Evolutionary conservation across 2,329 filamentous ascomycete genomes (phyloP).

Genomic region (Chaetomium olivaceum): DNA sequence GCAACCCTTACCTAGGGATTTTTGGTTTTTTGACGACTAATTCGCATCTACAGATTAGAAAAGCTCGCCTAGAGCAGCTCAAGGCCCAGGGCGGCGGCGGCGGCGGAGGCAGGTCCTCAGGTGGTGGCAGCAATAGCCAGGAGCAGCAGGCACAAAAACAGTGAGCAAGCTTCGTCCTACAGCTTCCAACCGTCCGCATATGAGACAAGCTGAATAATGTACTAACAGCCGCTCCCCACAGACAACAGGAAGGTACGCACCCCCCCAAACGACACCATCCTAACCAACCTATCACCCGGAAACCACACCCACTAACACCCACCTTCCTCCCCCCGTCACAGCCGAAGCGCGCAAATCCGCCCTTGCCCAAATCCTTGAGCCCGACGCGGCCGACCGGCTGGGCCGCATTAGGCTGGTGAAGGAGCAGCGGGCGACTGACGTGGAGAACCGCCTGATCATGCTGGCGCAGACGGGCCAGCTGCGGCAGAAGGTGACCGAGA

Average conservation of each 20-base stretch:
- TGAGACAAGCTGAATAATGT: neutral
- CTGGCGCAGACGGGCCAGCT: constrained; percentile 87
- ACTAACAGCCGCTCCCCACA: constrained; percentile 28
- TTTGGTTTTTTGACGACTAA: neutral
- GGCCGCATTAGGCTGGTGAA: constrained; percentile 95
- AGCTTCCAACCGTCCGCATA: too few species aligned
- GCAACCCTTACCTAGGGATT: neutral
- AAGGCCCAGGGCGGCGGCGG: constrained; percentile 67
- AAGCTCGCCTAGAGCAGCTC: constrained; percentile 89
- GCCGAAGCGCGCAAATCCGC: constrained; percentile 74
- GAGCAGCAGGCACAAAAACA: constrained; percentile 67
- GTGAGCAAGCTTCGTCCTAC: constrained; percentile 44
- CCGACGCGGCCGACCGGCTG: constrained; percentile 88
- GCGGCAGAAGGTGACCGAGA: constrained; percentile 82
- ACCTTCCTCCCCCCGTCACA: constrained; percentile 34
- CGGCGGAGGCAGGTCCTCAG: constrained; percentile 37
- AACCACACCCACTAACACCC: neutral
- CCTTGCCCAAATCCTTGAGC: constrained; percentile 89
- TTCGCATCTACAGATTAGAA: constrained; percentile 66
- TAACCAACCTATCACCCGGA: too few species aligned
- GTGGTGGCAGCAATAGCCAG: constrained; percentile 48
- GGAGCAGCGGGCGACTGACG: constrained; percentile 81
- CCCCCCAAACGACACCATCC: neutral
- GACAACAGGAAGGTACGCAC: constrained; percentile 49
- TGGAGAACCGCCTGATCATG: constrained; percentile 92